phyloP scores from a whole-genome alignment of 2,329 filamentous ascomycete genomes.

The Sodiomyces alkalinus region DNA sequence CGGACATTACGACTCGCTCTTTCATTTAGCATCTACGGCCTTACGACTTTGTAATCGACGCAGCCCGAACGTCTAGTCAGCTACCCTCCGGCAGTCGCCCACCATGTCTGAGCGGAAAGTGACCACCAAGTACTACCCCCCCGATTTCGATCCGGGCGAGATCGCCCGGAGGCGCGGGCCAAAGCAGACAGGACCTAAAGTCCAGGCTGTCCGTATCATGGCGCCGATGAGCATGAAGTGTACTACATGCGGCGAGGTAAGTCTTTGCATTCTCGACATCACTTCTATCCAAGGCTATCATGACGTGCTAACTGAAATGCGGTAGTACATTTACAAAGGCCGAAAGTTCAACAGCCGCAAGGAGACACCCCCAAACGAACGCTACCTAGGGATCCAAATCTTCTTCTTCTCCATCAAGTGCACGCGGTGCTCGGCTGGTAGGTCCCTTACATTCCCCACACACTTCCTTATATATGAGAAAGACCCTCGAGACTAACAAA shows the following conservation, averaged over 20 bases:
- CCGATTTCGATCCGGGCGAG: slow-evolving; percentile 80
- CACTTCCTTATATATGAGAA: no score
- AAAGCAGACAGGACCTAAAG: slow-evolving; percentile 61
- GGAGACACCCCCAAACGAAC: slow-evolving; percentile 74
- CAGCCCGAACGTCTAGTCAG: no score
- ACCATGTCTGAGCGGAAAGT: slow-evolving; percentile 81
- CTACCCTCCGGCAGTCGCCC: slow-evolving; percentile 9
- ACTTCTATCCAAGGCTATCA: neutral
- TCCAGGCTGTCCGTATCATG: slow-evolving; percentile 72
- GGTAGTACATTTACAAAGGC: slow-evolving; percentile 67
- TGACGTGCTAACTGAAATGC: neutral
- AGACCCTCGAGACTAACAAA: slow-evolving; percentile 23
- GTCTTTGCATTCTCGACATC: neutral
- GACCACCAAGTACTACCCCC: slow-evolving; percentile 30
- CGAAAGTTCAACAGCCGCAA: slow-evolving; percentile 94
- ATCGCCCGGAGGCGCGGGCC: slow-evolving; percentile 54
- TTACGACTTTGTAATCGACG: no score
- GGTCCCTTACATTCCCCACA: neutral
- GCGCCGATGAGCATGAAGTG: slow-evolving; percentile 26
- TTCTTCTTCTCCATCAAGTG: slow-evolving; percentile 72
- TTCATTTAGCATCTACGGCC: no score
- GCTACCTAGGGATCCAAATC: slow-evolving; percentile 77
- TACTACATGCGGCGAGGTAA: slow-evolving; percentile 37
- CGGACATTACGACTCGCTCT: no score
- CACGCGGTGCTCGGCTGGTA: slow-evolving; percentile 46